Percentiles rank a stretch among this genome's conserved stretches.
phyloP scores from a whole-genome alignment of 1,139 yeast species.

The Pichia kudriavzevii region DNA sequence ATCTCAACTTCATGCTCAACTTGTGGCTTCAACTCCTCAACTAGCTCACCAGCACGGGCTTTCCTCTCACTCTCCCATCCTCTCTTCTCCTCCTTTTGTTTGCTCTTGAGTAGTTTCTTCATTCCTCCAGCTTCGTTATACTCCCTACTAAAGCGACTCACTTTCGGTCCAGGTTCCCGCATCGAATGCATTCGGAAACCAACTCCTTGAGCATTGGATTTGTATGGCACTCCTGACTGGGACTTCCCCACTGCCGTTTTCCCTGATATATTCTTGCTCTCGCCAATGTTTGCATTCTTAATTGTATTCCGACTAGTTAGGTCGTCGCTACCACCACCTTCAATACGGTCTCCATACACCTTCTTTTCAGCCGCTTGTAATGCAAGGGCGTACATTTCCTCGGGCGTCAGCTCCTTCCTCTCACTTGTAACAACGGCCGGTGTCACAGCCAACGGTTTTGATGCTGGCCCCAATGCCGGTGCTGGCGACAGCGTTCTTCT shows the following conservation, averaged over 20 bases:
- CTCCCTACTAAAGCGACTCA: too few relatives aligned
- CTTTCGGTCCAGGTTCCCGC: slow-evolving; percentile 13
- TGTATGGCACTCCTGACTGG: slow-evolving; percentile 9
- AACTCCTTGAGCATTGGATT: slow-evolving; percentile 16
- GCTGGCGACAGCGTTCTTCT: background rate
- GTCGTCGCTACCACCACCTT: slow-evolving; percentile 15
- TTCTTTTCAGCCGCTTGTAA: slow-evolving; percentile 25
- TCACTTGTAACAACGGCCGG: background rate
- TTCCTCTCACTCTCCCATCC: slow-evolving; percentile 15
- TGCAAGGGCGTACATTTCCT: slow-evolving; percentile 27
- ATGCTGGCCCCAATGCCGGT: background rate
- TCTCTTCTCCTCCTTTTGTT: slow-evolving; percentile 12
- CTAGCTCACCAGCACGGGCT: slow-evolving; percentile 2
- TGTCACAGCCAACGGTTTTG: background rate
- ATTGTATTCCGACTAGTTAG: slow-evolving; percentile 23
- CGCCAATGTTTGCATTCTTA: background rate
- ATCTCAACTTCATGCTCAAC: slow-evolving; percentile 9
- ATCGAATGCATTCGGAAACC: slow-evolving; percentile 21
- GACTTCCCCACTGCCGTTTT: too few relatives aligned
- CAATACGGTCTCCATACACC: slow-evolving; percentile 25
- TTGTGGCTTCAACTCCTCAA: slow-evolving; percentile 1
- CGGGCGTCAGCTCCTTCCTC: slow-evolving; percentile 19
- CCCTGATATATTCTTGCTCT: too few relatives aligned
- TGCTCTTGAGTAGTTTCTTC: slow-evolving; percentile 10
- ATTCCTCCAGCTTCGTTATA: slow-evolving; percentile 9